Evolutionary conservation across 2,329 filamentous ascomycete species (phyloP), one percentile per base, ranked within the genome.

Genomic region (Boeremia lycopersici): DNA sequence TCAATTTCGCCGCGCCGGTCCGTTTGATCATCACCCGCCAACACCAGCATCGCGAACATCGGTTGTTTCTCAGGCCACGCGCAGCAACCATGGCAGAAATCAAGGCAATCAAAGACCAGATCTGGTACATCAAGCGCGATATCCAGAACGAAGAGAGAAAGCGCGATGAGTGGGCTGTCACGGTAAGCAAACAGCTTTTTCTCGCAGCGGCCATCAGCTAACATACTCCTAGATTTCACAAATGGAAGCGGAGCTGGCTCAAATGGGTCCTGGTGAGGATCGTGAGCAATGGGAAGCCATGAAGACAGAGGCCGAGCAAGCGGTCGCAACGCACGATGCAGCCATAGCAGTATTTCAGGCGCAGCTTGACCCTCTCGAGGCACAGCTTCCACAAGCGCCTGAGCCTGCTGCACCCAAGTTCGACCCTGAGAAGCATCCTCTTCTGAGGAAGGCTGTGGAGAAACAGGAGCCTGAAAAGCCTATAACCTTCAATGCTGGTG

Each of bases 261-360:
- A 43, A 13, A 79, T 87, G 68, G 81, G 85, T 50, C 89, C 90
- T 62, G 85, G 96, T 53, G 87, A 89, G 75, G 87, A 89, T 75
- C 90, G 95, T 69, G 88, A 92, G 60, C 88, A 89, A 55, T 93
- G 91, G 76, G 81, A 80, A 68, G 91, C 93, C 71, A 85, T 96
- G 73, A 88, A 89, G 77, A 80, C 84, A 74, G 91, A 96, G 82
- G 86, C 96, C 78, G 84, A 91, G 81, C 84, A 88, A 78, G 86
- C 91, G 77, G 89, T 98, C 76, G 82, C 84, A 74, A 84, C 92
- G 65, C 86, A 91, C 76, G 86, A 93, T 80, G 86, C 88, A 71
- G 86, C 88, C 67, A 89, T 97, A 75, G 87, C 88, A 78, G 47
- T 56, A 11, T 60, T 71, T 29, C 64, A 49, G 43, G 90, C 95